phyloP scores from a whole-genome alignment of 2,329 filamentous ascomycete genomes.

The Fonsecaea nubica region DNA sequence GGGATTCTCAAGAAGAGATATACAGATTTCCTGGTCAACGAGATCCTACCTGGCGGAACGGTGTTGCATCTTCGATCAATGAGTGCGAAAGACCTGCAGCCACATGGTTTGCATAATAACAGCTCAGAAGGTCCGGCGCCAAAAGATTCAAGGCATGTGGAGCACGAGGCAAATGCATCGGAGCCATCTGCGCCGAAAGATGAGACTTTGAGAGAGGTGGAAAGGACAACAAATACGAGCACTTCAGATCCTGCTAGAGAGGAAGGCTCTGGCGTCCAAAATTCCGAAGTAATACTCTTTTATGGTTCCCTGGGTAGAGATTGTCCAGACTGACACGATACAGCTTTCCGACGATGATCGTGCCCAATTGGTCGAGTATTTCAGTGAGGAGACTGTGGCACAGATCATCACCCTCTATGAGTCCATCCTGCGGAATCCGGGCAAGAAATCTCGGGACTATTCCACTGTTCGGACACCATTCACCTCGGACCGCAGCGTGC shows the following conservation, averaged over 20 bases:
- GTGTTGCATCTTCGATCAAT: constrained; percentile 72
- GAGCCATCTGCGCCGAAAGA: neutral
- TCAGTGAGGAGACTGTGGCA: constrained; percentile 34
- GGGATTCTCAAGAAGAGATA: constrained; percentile 77
- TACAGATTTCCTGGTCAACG: constrained; percentile 91
- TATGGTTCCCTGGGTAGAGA: no score
- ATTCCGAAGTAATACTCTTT: neutral
- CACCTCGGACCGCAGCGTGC: constrained; percentile 62
- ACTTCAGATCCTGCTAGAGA: neutral
- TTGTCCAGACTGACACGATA: neutral
- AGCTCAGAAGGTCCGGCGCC: neutral
- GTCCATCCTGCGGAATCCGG: constrained; percentile 60
- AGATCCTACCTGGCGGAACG: constrained; percentile 76
- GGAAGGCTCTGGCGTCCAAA: neutral
- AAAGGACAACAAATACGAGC: neutral
- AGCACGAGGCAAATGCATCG: neutral
- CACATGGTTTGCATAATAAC: neutral
- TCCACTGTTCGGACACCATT: constrained; percentile 61
- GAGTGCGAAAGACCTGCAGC: constrained; percentile 40
- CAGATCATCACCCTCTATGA: constrained; percentile 63
- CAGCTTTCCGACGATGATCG: constrained; percentile 51
- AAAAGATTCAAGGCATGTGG: neutral
- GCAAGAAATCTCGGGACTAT: constrained; percentile 63
- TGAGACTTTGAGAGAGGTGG: neutral
- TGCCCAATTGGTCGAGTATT: constrained; percentile 46